Evolutionary conservation across 345 rosid species (phyloP).

Genomic region (Noccaea bulbosa): DNA sequence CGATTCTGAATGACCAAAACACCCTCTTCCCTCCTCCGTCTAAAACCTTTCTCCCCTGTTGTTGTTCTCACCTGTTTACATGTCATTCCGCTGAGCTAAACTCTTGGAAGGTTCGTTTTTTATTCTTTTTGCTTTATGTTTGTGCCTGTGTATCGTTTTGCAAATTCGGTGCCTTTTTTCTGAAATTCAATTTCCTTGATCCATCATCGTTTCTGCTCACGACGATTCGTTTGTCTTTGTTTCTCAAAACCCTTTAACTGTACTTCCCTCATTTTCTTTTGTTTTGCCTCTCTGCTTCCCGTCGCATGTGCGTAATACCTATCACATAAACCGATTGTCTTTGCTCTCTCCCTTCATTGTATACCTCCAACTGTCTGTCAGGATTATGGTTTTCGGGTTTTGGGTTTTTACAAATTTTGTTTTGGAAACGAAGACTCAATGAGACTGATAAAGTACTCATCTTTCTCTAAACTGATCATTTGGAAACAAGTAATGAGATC

Average conservation of each 20-base stretch:
- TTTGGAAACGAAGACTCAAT: not conserved
- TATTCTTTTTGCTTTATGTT: slow-evolving; percentile 1
- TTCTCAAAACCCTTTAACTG: slow-evolving; percentile 7
- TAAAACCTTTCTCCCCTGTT: slow-evolving; percentile 30
- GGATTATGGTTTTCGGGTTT: not conserved
- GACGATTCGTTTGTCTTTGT: slow-evolving; percentile 28
- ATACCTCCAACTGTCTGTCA: not conserved
- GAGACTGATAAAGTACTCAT: slow-evolving; percentile 4
- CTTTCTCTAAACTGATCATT: not conserved
- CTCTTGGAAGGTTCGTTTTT: slow-evolving; percentile 27
- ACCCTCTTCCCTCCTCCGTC: slow-evolving; percentile 25
- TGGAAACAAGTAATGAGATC: not conserved
- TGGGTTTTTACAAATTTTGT: not conserved
- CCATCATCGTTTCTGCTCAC: not conserved
- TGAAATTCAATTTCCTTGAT: slow-evolving; percentile 1
- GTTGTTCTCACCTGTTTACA: slow-evolving; percentile 4
- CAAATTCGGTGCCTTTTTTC: not conserved
- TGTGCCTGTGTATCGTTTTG: not conserved
- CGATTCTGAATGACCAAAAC: slow-evolving; percentile 29
- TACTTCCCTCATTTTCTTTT: slow-evolving; percentile 2
- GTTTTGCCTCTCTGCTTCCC: slow-evolving; percentile 4
- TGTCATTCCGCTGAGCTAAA: slow-evolving; percentile 1
- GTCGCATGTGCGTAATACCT: not conserved
- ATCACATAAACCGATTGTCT: not conserved
- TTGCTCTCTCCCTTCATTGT: not conserved